These are phyloP conservation scores for Talaromyces sp. DNA, from an alignment of 2,329 filamentous ascomycete species.

Conservation along the genomic window DNA sequence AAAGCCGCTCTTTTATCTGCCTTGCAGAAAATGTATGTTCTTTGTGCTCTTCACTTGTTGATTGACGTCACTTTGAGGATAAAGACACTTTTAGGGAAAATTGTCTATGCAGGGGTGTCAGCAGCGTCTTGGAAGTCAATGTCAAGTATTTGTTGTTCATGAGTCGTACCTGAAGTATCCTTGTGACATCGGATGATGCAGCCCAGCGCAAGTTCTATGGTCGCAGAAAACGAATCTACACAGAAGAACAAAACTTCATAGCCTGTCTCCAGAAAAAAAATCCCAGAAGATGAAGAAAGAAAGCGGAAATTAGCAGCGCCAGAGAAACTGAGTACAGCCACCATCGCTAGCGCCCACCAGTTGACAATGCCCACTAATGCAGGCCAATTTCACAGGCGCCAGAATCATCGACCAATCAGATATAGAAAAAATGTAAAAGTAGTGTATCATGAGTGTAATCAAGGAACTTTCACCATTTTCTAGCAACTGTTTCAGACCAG, in stretches of 20 bases:
- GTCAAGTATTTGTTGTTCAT: not conserved
- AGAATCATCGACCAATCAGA: too few species aligned
- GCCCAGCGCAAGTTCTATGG: not conserved
- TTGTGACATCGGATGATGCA: not conserved
- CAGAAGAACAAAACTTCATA: not conserved
- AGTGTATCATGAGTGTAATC: too few species aligned
- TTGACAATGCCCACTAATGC: too few species aligned
- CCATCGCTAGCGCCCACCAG: too few species aligned
- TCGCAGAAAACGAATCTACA: not conserved
- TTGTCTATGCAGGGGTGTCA: not conserved
- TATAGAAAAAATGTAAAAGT: too few species aligned
- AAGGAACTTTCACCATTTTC: too few species aligned
- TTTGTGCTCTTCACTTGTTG: not conserved
- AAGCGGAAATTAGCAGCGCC: not conserved
- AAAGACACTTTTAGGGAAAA: not conserved
- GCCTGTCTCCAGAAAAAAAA: not conserved
- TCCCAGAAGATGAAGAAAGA: not conserved
- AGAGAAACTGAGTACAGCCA: too few species aligned
- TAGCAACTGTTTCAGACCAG: too few species aligned
- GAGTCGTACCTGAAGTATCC: not conserved
- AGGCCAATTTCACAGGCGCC: too few species aligned
- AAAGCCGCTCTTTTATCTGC: not conserved
- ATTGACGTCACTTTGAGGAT: not conserved
- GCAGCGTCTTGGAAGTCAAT: not conserved
- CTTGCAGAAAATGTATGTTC: not conserved